Evolutionary conservation across 805 yeast species (phyloP), one percentile per base, ranked within the genome.

Genomic region (Saturnispora saitoi): DNA sequence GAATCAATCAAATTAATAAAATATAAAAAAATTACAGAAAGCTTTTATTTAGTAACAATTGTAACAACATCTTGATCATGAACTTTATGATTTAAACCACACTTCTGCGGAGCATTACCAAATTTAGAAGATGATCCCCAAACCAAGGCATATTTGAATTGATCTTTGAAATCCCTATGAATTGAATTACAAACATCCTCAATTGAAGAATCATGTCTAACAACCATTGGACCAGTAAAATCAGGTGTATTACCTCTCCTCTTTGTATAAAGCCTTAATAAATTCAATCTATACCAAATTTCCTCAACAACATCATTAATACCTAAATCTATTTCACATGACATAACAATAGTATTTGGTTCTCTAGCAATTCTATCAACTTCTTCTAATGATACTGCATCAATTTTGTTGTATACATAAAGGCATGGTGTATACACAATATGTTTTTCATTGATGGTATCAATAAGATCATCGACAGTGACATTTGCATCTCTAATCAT

Each of bases 31-130:
- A 31, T 15, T 14, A 36, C 14, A n/a, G n/a, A 15, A 10, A 22
- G 3, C 28, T 55, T 72, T 15, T 34, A 89, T 69, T 89, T 91
- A 19, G 96, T 80, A 44, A 91, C 88, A 49, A 91, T 79, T 45
- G 93, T 83, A 20, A 93, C 91, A 15, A 91, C 99, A 63, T 91
- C 99, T 62, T 90, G 97, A 62, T 91, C 98, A 56, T 86, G 80
- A 12, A 93, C 83, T 32, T 71, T 70, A 63, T 91, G 99, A 53
- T 63, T 77, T 49, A 91, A 70, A 0, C 99, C 98, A 72, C 98
- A 91, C 62, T 91, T 91, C 62, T 91, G 99, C 4, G 98, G 98
- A 32, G 91, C 86, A 62, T 88, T 95, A 15, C 68, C 68, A 38
- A 63, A 64, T 64, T 93, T 93, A 6, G 97, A 85, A 42, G 95